Evolutionary conservation across 768 basidiomycete species (phyloP).

Genomic region (Leccinum variicolor): DNA sequence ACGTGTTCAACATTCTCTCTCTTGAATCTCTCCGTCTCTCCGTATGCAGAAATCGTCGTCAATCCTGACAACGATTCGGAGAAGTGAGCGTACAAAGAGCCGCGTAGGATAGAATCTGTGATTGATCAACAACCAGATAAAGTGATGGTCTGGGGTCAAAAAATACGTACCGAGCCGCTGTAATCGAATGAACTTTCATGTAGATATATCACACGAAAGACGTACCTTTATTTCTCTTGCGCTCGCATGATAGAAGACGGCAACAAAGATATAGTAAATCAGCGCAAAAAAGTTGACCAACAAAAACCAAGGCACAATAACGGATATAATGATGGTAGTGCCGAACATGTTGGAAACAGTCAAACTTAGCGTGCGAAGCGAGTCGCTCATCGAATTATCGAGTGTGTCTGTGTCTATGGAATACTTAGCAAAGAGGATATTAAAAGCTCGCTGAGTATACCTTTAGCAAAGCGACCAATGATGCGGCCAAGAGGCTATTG

Average conservation of each 20-base stretch:
- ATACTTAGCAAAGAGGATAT: background rate
- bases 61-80: conserved; percentile 87
- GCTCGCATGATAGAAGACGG: conserved; percentile 80
- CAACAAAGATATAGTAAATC: conserved; percentile 64
- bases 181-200: conserved; percentile 4
- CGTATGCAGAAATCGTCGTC: conserved; percentile 85
- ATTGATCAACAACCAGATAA: background rate
- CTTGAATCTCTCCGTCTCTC: conserved; percentile 72
- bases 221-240: conserved; percentile 81
- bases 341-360: conserved; percentile 68
- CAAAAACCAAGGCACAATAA: conserved; percentile 81
- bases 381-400: conserved; percentile 73
- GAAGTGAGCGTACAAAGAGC: conserved; percentile 88
- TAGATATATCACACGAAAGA: background rate
- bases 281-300: conserved; percentile 63
- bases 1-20: conserved; percentile 71
- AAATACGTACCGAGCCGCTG: conserved; percentile 50
- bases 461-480: conserved; percentile 88
- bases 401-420: conserved; percentile 68
- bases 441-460: conserved; percentile 25
- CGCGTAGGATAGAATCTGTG: conserved; percentile 78
- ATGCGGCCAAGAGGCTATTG: conserved; percentile 76
- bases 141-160: background rate
- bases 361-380: conserved; percentile 66
- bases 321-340: conserved; percentile 73